phyloP scores from a whole-genome alignment of 2,329 filamentous ascomycete species.

The Elsinoe perseae region DNA sequence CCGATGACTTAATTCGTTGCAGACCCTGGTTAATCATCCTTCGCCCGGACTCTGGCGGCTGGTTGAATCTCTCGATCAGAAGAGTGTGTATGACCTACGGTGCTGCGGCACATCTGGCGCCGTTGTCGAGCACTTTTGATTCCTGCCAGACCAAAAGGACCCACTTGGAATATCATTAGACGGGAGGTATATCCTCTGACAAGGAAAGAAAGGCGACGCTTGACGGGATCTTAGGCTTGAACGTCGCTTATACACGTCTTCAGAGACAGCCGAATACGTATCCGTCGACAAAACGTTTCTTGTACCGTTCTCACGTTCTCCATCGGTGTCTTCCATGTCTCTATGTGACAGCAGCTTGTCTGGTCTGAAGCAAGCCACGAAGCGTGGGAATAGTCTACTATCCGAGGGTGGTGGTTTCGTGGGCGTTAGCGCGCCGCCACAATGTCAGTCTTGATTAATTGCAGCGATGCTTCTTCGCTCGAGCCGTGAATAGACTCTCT shows the following conservation, averaged over 20 bases:
- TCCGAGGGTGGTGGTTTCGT: constrained; percentile 10
- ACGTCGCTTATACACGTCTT: not conserved
- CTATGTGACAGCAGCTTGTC: not conserved
- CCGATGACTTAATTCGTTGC: not conserved
- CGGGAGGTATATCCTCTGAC: not conserved
- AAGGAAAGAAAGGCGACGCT: not conserved
- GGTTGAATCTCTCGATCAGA: constrained; percentile 2
- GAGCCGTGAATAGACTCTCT: constrained; percentile 6
- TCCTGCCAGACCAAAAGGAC: not conserved
- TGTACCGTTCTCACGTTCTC: not conserved
- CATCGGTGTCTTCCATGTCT: not conserved
- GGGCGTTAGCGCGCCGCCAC: constrained; percentile 12
- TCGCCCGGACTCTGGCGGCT: not conserved
- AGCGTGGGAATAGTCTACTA: constrained; percentile 2
- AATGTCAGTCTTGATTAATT: constrained; percentile 13
- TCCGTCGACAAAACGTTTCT: not conserved
- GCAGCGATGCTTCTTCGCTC: constrained; percentile 7
- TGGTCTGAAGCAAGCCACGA: not conserved
- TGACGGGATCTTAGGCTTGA: not conserved
- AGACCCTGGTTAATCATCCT: not conserved
- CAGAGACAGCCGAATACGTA: not conserved
- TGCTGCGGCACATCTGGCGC: not conserved
- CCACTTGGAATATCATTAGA: not conserved
- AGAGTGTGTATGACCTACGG: not conserved
- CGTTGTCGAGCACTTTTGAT: not conserved